These are phyloP conservation scores for Naganishia antarctica DNA, from an alignment of 768 basidiomycete species.

Conservation along the genomic window DNA sequence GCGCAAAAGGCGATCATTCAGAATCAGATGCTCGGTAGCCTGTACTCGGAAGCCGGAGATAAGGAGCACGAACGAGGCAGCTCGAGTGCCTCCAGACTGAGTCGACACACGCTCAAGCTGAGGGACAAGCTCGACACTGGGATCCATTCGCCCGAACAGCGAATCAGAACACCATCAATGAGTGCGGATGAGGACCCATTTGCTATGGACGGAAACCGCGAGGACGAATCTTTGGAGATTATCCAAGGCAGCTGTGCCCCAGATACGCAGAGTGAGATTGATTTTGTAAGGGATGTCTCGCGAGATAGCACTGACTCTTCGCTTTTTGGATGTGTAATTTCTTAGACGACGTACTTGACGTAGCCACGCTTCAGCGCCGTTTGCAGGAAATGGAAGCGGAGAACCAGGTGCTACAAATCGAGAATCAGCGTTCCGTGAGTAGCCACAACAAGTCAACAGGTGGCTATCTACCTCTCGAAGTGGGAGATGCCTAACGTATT, in stretches of 20 bases:
- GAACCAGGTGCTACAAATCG: constrained; percentile 32
- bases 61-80: constrained; percentile 29
- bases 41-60: constrained; percentile 36
- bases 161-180: background rate
- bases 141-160: background rate
- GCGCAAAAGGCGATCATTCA: constrained; percentile 18
- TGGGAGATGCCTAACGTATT: background rate
- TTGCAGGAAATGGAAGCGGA: constrained; percentile 42
- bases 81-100: background rate
- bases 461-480: no score
- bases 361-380: constrained; percentile 2
- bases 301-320: no score
- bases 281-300: background rate
- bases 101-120: background rate
- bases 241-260: background rate
- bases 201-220: background rate
- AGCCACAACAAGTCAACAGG: no score
- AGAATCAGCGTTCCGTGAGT: constrained; percentile 41
- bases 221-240: background rate
- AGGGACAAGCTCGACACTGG: background rate
- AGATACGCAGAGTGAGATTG: background rate
- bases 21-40: constrained; percentile 2
- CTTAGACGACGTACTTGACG: background rate
- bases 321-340: no score
- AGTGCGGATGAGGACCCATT: constrained; percentile 12